Conservation (phyloP, 208 protist genomes). For the Acanthamoeba healyi region DNA sequence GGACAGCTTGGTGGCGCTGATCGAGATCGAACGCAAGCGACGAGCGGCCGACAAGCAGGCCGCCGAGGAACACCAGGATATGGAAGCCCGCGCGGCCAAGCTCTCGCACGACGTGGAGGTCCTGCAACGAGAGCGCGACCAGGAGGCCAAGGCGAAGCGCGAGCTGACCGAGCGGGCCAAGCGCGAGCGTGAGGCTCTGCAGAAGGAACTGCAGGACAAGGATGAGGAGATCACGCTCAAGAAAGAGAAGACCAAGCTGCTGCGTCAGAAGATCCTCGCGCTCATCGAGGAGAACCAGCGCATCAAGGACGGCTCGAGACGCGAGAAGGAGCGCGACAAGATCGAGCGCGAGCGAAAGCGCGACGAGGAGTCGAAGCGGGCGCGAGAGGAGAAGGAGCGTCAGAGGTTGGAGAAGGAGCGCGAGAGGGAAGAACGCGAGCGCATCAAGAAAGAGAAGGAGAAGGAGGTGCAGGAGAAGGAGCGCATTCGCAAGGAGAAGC, state of each 20-base stretch:
- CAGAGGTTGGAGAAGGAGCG: slow-evolving; percentile 47
- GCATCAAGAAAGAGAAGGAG: slow-evolving; percentile 54
- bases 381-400: neutral
- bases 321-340: neutral
- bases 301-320: neutral
- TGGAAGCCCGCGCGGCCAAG: neutral
- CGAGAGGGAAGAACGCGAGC: slow-evolving; percentile 27
- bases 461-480: slow-evolving; percentile 73
- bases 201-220: neutral
- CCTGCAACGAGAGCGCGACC: neutral
- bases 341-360: neutral
- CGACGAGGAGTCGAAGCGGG: neutral
- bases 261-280: neutral
- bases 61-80: neutral
- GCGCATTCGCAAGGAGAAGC: neutral
- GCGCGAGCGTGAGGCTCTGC: neutral
- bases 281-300: slow-evolving; percentile 39
- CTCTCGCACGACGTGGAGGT: neutral
- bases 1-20: neutral
- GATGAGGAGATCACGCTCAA: slow-evolving; percentile 5
- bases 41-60: neutral
- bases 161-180: slow-evolving; percentile 29
- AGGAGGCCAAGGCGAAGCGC: neutral
- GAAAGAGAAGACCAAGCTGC: slow-evolving; percentile 40
- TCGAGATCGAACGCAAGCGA: slow-evolving; percentile 23